phyloP scores from a whole-genome alignment of 371 early-diverging fungal genomes.

The Batrachochytrium dendrobatidis region DNA sequence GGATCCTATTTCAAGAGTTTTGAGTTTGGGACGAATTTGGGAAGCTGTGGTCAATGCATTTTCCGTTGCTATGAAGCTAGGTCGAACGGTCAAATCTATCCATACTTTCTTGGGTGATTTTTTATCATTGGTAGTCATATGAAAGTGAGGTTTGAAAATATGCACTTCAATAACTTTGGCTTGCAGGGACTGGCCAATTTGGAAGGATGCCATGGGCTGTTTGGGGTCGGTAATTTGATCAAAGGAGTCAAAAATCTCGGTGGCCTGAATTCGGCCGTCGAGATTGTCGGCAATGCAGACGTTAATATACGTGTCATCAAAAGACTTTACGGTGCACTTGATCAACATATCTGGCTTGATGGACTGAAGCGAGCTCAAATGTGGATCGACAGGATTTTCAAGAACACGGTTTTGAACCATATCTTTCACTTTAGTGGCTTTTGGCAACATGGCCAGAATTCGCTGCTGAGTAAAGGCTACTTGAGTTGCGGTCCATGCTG shows the following conservation, averaged over 20 bases:
- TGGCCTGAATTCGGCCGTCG: conserved; percentile 58
- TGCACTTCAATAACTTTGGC: conserved; percentile 62
- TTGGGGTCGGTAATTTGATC: conserved; percentile 34
- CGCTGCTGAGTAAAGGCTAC: conserved; percentile 4
- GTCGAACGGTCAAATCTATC: conserved; percentile 47
- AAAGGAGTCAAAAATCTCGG: conserved; percentile 49
- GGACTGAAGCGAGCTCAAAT: conserved; percentile 45
- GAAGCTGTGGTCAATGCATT: conserved; percentile 15
- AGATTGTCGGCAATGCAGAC: conserved; percentile 56
- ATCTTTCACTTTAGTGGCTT: neutral
- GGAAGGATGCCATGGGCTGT: conserved; percentile 33
- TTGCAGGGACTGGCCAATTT: conserved; percentile 33
- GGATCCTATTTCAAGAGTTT: conserved; percentile 43
- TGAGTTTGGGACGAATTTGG: conserved; percentile 20
- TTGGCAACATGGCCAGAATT: conserved; percentile 8
- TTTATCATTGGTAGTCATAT: conserved; percentile 54
- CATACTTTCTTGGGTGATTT: conserved; percentile 32
- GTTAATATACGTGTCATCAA: conserved; percentile 54
- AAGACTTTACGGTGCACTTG: conserved; percentile 44
- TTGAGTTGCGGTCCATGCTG: neutral
- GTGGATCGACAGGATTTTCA: conserved; percentile 41
- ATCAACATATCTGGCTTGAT: conserved; percentile 47
- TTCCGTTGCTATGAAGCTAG: conserved; percentile 29
- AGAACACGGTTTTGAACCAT: conserved; percentile 13
- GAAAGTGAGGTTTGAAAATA: conserved; percentile 48